Conservation (phyloP, 2,329 filamentous ascomycete genomes). For the Paecilomyces variotii region DNA sequence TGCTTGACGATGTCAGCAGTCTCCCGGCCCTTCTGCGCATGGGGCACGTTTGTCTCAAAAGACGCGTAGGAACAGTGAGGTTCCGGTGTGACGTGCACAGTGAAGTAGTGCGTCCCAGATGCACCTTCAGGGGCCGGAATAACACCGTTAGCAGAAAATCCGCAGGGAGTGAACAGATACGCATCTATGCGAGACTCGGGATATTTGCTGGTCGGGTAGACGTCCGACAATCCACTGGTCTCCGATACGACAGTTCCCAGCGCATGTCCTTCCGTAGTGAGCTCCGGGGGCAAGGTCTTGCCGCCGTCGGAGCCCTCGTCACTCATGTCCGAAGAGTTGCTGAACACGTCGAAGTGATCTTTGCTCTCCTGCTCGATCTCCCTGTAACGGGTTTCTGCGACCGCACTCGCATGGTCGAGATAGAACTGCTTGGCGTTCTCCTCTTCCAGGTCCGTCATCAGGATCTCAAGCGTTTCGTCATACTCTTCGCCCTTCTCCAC, state of each 20-base stretch:
- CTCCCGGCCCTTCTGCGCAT: slow-evolving; percentile 76
- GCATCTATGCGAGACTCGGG: slow-evolving; percentile 91
- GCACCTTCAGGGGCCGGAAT: slow-evolving; percentile 63
- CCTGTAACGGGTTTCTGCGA: slow-evolving; percentile 74
- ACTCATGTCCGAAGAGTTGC: slow-evolving; percentile 58
- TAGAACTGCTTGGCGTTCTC: slow-evolving; percentile 61
- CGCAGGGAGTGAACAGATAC: slow-evolving; percentile 93
- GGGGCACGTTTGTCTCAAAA: slow-evolving; percentile 96
- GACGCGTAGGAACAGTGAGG: slow-evolving; percentile 95
- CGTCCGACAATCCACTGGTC: slow-evolving; percentile 74
- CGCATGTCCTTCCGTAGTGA: slow-evolving; percentile 89
- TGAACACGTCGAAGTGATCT: slow-evolving; percentile 66
- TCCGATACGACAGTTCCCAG: slow-evolving; percentile 90
- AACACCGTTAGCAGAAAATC: slow-evolving; percentile 94
- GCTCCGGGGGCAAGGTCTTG: slow-evolving; percentile 55
- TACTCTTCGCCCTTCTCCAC: slow-evolving; percentile 25
- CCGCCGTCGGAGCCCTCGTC: slow-evolving; percentile 46
- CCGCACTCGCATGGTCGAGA: slow-evolving; percentile 75
- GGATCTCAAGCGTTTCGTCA: slow-evolving; percentile 51
- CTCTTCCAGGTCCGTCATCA: slow-evolving; percentile 62
- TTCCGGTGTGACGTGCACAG: slow-evolving; percentile 95
- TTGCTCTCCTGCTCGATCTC: slow-evolving; percentile 56
- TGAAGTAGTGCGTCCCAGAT: slow-evolving; percentile 79
- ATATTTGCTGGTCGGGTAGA: slow-evolving; percentile 81
- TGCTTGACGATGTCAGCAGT: slow-evolving; percentile 88